A percentile compares a stretch with the other conserved stretches of the same genome.
phyloP scores from a whole-genome alignment of 441 rosid species.

The Mallotus repandus region DNA sequence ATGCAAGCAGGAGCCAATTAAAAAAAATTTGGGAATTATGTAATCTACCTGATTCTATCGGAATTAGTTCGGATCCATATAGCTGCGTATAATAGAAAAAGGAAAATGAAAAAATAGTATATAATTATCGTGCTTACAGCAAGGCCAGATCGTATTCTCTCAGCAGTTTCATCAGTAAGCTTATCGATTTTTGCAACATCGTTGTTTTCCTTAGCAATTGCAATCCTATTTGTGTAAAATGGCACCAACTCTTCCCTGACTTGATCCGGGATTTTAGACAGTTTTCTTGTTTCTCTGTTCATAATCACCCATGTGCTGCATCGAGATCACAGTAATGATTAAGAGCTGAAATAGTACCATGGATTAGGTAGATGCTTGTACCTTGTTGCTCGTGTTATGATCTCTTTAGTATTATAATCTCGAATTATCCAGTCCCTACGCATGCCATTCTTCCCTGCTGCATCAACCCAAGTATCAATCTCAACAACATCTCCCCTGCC shows the following conservation, averaged over 20 bases:
- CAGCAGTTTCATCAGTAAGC: conserved; percentile 46
- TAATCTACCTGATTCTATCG: too few species aligned
- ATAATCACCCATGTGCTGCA: conserved; percentile 69
- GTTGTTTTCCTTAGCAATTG: conserved; percentile 33
- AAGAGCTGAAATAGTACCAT: too few species aligned
- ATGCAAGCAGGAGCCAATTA: too few species aligned
- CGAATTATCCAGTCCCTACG: conserved; percentile 58
- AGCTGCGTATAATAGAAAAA: too few species aligned
- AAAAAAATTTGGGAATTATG: too few species aligned
- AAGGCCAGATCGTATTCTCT: conserved; percentile 43
- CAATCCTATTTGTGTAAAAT: conserved; percentile 36
- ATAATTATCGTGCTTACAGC: conserved; percentile 30
- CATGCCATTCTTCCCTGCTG: conserved; percentile 52
- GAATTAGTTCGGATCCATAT: too few species aligned
- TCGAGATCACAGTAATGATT: neutral
- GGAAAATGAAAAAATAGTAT: neutral
- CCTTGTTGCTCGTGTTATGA: conserved; percentile 58
- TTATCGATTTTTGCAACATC: conserved; percentile 39
- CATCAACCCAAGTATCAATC: conserved; percentile 66
- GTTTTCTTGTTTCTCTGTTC: conserved; percentile 52
- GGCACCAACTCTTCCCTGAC: conserved; percentile 47
- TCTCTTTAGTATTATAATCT: conserved; percentile 45
- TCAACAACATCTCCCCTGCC: conserved; percentile 60
- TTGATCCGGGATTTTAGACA: conserved; percentile 51
- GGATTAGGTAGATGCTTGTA: neutral